Conservation (phyloP, 108 stramenopile species). For the Nitzschia sp. region DNA sequence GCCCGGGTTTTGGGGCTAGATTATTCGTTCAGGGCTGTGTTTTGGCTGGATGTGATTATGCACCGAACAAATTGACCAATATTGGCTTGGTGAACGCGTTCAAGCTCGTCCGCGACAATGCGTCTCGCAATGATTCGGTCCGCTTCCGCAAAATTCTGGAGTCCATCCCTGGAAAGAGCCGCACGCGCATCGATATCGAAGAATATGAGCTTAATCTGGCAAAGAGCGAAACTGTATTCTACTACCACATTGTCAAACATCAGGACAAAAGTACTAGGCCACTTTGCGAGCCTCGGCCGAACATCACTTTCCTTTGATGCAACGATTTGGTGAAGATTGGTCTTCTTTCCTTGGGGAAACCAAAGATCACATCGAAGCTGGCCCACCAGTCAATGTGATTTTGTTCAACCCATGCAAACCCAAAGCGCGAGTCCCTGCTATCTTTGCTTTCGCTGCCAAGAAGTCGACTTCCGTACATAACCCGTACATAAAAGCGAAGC, state of each 20-base stretch:
- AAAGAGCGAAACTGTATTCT: conserved; percentile 87
- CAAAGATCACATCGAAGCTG: not conserved
- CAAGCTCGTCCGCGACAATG: conserved; percentile 71
- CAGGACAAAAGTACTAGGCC: conserved; percentile 9
- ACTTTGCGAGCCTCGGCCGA: conserved; percentile 5
- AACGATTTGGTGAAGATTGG: conserved; percentile 39
- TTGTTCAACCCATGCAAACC: not conserved
- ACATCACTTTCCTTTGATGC: conserved; percentile 39
- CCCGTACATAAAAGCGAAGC: not conserved
- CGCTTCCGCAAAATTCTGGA: conserved; percentile 60
- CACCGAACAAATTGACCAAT: conserved; percentile 70
- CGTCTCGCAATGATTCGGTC: conserved; percentile 44
- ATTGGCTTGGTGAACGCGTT: conserved; percentile 92
- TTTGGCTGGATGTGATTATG: conserved; percentile 96
- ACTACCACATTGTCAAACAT: conserved; percentile 67
- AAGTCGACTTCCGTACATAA: not conserved
- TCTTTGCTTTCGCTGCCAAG: not conserved
- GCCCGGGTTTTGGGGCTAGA: conserved; percentile 69
- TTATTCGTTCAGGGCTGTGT: conserved; percentile 94
- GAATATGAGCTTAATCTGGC: conserved; percentile 68
- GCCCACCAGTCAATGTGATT: conserved; percentile 5
- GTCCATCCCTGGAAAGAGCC: conserved; percentile 35
- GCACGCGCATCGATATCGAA: conserved; percentile 35
- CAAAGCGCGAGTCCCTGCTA: not conserved
- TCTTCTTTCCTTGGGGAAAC: conserved; percentile 38